Base-by-base conservation (phyloP, 169 alveolate genomes). In the Babesia bovis region DNA sequence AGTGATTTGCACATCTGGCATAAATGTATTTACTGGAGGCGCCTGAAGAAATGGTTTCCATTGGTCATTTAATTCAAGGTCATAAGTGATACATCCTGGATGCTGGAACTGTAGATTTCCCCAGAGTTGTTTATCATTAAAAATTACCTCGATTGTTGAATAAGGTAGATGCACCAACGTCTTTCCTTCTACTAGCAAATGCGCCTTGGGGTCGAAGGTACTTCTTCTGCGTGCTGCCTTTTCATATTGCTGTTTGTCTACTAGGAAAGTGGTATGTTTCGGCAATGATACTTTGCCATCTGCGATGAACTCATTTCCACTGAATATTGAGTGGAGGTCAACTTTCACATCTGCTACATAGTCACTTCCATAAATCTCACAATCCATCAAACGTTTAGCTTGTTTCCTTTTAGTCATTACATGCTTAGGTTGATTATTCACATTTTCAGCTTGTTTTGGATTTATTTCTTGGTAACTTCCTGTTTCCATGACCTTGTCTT, bases 61-160 rank as follows among this genome's bases (percentile, higher is more conserved):
- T 53, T 85, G 90, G 21, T 75, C 59, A 35, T 73, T 65, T 25
- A 67, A 76, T 35, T 89, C 93, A 23, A 91, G 82, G 51, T 91
- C 94, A 85, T 91, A 91, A n/a, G 85, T 32, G 32, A 91, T 91
- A 44, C 92, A 81, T 6, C 94, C 85, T 17, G 95, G 95, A 69
- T 91, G 94, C 41, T 90, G 95, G 59, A 85, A 90, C 49, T 91
- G 95, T 66, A 90, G 60, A 58, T 91, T 91, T 0, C 95, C 95
- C 93, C 93, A 91, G 41, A 91, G 59, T 50, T 91, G 95, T 45
- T 85, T 84, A 51, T 90, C 88, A 68, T 91, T 91, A 49, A 91
- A 91, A 12, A 91, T 83, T n/a, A 87, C 65, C 51, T 91, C 95
- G 42, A 91, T 72, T 13, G 95, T 87, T 12, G 92, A 73, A 47